These are phyloP conservation scores for Canariomyces notabilis DNA, from an alignment of 2,329 filamentous ascomycete genomes.

Conservation along the genomic window DNA sequence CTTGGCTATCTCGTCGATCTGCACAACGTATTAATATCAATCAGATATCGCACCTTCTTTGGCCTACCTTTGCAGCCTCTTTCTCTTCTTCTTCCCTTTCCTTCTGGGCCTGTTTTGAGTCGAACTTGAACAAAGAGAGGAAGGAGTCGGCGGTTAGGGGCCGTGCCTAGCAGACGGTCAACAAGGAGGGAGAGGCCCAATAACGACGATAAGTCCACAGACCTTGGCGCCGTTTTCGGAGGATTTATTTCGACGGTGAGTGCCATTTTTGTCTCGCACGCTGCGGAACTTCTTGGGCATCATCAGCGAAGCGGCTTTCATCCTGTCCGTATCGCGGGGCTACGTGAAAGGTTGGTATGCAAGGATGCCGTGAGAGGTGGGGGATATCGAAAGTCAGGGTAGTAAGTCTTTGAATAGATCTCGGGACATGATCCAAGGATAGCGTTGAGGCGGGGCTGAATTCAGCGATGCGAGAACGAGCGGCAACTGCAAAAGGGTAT, in stretches of 20 bases:
- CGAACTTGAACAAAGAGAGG: slow-evolving; percentile 59
- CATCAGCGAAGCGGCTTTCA: slow-evolving; percentile 43
- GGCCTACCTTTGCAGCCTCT: slow-evolving; percentile 42
- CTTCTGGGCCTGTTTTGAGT: slow-evolving; percentile 45
- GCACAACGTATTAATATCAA: slow-evolving; percentile 1
- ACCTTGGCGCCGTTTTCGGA: slow-evolving; percentile 52
- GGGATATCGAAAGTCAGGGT: neutral
- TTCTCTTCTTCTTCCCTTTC: slow-evolving; percentile 27
- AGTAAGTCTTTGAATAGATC: neutral
- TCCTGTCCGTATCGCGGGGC: slow-evolving; percentile 30
- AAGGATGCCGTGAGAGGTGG: neutral
- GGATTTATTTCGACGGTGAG: slow-evolving; percentile 51
- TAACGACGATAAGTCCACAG: slow-evolving; percentile 20
- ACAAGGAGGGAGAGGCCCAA: neutral
- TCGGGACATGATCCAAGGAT: slow-evolving; percentile 4
- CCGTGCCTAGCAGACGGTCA: slow-evolving; percentile 39
- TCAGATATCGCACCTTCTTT: neutral
- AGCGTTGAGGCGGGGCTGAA: neutral
- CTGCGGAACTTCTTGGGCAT: slow-evolving; percentile 61
- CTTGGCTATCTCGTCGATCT: slow-evolving; percentile 40
- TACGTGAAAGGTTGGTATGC: neutral
- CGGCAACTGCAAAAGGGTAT: neutral
- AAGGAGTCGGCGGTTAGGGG: slow-evolving; percentile 54
- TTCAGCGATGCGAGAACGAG: neutral
- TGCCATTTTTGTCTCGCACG: slow-evolving; percentile 59